A percentile compares a stretch with the other conserved stretches of the same genome.
Evolutionary conservation across 495 filamentous ascomycete species (phyloP).

Genomic region (Melanomma pulvis-pyrius): DNA sequence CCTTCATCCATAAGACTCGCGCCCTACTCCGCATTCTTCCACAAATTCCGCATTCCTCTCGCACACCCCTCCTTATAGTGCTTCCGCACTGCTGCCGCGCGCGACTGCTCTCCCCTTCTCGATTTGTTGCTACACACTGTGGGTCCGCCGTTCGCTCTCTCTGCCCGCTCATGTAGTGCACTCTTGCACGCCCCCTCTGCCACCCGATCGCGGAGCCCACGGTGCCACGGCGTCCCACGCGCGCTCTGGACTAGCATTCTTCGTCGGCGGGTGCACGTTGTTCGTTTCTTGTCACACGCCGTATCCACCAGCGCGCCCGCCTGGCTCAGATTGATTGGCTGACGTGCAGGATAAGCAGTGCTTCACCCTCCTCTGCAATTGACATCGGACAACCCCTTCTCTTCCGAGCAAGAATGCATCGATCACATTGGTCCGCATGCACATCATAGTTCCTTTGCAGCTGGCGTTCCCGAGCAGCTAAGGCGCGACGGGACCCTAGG

Average conservation of each 20-base stretch:
- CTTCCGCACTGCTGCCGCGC: conserved; percentile 17
- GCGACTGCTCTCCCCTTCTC: conserved; percentile 19
- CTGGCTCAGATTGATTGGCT: conserved; percentile 37
- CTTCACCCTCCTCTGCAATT: conserved; percentile 40
- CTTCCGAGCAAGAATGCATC: conserved; percentile 43
- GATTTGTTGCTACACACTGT: conserved; percentile 37
- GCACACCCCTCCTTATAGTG: conserved; percentile 26
- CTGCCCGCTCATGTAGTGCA: conserved; percentile 36
- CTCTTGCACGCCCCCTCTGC: conserved; percentile 34
- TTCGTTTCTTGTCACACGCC: conserved; percentile 40
- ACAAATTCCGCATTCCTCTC: conserved; percentile 21
- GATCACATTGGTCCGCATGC: conserved; percentile 43
- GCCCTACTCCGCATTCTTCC: conserved; percentile 35
- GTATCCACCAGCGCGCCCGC: conserved; percentile 33
- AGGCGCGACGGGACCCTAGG: conserved; percentile 39
- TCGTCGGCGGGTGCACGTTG: conserved; percentile 33
- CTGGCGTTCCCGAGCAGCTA: conserved; percentile 38
- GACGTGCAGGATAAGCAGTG: conserved; percentile 36
- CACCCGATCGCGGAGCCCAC: conserved; percentile 37
- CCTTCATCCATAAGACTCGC: conserved; percentile 26
- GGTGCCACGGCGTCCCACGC: conserved; percentile 36
- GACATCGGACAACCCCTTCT: conserved; percentile 41
- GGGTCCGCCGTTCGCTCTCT: conserved; percentile 16
- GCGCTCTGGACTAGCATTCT: conserved; percentile 18
- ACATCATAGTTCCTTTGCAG: conserved; percentile 41